Evolutionary conservation across 352 stramenopile species (phyloP).

Genomic region (Phytophthora citricola): DNA sequence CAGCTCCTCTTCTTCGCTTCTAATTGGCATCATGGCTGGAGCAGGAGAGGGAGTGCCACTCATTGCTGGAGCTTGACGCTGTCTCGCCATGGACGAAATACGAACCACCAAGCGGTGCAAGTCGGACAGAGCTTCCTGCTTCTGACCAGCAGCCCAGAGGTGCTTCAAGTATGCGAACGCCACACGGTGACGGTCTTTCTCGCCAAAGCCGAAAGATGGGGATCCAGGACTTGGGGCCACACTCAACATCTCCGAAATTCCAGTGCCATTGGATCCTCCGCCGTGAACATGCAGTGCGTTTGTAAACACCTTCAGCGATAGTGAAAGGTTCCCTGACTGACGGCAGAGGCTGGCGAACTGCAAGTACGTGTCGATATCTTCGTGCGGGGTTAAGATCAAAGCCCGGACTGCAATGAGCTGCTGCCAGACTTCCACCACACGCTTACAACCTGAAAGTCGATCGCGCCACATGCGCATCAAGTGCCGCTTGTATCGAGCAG

Average conservation of each 20-base stretch:
- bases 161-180: conserved; percentile 97
- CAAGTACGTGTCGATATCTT: conserved; percentile 93
- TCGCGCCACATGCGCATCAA: conserved; percentile 90
- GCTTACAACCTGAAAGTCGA: conserved; percentile 87
- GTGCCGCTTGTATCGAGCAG: conserved; percentile 78
- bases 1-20: conserved; percentile 71
- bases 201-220: conserved; percentile 67
- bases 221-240: conserved; percentile 66
- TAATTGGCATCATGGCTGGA: conserved; percentile 35
- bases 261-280: conserved; percentile 20
- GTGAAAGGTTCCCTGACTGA: conserved; percentile 83
- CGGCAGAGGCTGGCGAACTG: conserved; percentile 93
- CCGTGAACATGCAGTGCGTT: conserved; percentile 73
- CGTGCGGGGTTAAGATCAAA: conserved; percentile 83
- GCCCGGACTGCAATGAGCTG: conserved; percentile 94
- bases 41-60: conserved; percentile 28
- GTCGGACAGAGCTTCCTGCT: conserved; percentile 88
- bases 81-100: conserved; percentile 53
- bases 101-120: conserved; percentile 85
- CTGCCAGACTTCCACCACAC: conserved; percentile 94
- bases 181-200: conserved; percentile 93
- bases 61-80: conserved; percentile 27
- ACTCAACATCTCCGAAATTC: conserved; percentile 52
- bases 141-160: conserved; percentile 91
- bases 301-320: conserved; percentile 90